Percentiles rank a stretch among this genome's conserved stretches.
These are phyloP conservation scores for Phtheirospermum japonicum DNA, from an alignment of 257 asterid species.

Conservation along the genomic window DNA sequence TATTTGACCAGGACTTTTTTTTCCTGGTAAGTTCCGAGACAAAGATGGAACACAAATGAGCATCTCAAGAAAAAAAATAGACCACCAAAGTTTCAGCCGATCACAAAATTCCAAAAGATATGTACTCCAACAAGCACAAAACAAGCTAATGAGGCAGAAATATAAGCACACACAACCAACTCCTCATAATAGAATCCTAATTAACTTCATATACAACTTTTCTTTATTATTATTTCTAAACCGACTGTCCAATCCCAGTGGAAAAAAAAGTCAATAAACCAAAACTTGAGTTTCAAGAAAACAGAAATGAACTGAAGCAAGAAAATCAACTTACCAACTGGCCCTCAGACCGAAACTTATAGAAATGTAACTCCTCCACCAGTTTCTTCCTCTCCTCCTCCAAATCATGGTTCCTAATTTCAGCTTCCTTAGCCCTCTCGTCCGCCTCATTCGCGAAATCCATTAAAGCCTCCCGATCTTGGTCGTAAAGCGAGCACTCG, in stretches of 20 bases:
- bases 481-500: slow-evolving; percentile 85
- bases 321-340: slow-evolving; percentile 45
- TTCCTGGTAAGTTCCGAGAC: too few relatives aligned
- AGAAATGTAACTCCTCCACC: slow-evolving; percentile 52
- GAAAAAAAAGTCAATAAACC: neutral
- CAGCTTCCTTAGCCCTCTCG: slow-evolving; percentile 83
- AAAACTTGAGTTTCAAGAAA: neutral
- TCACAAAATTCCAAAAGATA: neutral
- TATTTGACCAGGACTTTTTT: too few relatives aligned
- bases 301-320: slow-evolving; percentile 3
- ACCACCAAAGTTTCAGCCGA: neutral
- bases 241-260: neutral
- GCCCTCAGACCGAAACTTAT: slow-evolving; percentile 38
- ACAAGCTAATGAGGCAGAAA: slow-evolving; percentile 8
- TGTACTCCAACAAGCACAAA: neutral
- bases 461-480: slow-evolving; percentile 91
- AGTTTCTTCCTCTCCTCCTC: slow-evolving; percentile 61
- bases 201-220: neutral
- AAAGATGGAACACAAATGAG: neutral
- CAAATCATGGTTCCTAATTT: slow-evolving; percentile 49
- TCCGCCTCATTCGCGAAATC: slow-evolving; percentile 97
- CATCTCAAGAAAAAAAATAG: slow-evolving; percentile 1
- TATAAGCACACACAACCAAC: neutral
- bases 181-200: neutral
- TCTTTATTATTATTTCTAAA: neutral